Conservation (phyloP, 2,329 filamentous ascomycete species). For the Fusarium oxysporum region DNA sequence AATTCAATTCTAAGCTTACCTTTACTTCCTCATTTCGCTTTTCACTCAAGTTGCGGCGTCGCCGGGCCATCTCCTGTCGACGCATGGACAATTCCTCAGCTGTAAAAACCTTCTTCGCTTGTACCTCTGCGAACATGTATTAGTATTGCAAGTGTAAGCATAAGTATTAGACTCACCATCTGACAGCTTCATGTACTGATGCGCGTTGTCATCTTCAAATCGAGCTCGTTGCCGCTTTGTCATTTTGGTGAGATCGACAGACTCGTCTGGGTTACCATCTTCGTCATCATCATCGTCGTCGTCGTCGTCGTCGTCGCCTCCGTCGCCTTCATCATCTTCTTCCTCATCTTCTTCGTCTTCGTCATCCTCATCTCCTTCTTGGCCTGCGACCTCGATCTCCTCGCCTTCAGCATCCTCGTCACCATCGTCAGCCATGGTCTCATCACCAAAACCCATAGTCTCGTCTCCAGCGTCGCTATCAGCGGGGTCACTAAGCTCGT, state of each 20-base stretch:
- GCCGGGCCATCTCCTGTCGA: constrained; percentile 70
- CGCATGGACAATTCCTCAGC: constrained; percentile 72
- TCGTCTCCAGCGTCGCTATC: constrained; percentile 61
- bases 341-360: constrained; percentile 56
- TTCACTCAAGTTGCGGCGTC: constrained; percentile 71
- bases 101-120: constrained; percentile 72
- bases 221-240: constrained; percentile 70
- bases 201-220: constrained; percentile 64
- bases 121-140: constrained; percentile 62
- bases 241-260: constrained; percentile 69
- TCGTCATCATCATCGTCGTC: constrained; percentile 60
- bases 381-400: constrained; percentile 56
- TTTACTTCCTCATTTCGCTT: constrained; percentile 74
- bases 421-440: constrained; percentile 59
- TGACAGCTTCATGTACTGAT: constrained; percentile 69
- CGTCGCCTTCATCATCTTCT: constrained; percentile 56
- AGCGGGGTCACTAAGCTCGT: constrained; percentile 65
- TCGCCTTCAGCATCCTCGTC: constrained; percentile 63
- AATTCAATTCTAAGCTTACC: constrained; percentile 50
- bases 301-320: constrained; percentile 56
- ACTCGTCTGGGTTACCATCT: constrained; percentile 60
- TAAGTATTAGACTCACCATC: constrained; percentile 60
- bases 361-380: constrained; percentile 57
- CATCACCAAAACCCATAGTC: constrained; percentile 56
- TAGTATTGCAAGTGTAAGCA: constrained; percentile 3